A percentile compares a stretch with the other conserved stretches of the same genome.
These are phyloP conservation scores for Penicillium sp. DNA, from an alignment of 2,329 filamentous ascomycete species.

Conservation along the genomic window DNA sequence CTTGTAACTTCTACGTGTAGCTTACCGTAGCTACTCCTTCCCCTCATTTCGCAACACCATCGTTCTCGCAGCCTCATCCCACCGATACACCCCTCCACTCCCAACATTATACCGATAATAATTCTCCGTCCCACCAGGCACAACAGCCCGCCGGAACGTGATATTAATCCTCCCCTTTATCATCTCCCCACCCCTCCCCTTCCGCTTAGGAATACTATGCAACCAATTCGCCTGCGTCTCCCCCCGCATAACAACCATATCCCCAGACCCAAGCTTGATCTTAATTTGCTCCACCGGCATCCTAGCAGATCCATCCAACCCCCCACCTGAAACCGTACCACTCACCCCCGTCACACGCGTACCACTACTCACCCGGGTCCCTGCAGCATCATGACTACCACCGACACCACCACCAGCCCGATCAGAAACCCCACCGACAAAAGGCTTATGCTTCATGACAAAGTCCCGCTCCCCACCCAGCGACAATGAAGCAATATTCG, in stretches of 20 bases:
- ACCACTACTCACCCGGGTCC: background rate
- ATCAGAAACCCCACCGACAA: constrained; percentile 23
- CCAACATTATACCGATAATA: constrained; percentile 84
- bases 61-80: constrained; percentile 51
- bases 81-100: constrained; percentile 62
- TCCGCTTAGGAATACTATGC: constrained; percentile 73
- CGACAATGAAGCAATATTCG: constrained; percentile 71
- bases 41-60: constrained; percentile 18
- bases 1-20: too few relatives aligned
- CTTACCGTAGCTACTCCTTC: background rate
- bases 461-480: constrained; percentile 71
- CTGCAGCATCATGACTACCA: too few relatives aligned
- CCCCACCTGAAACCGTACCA: background rate
- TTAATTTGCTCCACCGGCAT: constrained; percentile 43
- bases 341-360: background rate
- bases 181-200: constrained; percentile 52
- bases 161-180: constrained; percentile 70
- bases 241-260: constrained; percentile 77
- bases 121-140: constrained; percentile 71
- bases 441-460: constrained; percentile 72
- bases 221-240: constrained; percentile 72
- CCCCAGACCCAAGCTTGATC: constrained; percentile 59
- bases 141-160: constrained; percentile 68
- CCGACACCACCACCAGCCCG: too few relatives aligned
- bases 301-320: background rate